Percentiles rank a stretch among this genome's conserved stretches.
phyloP scores from a whole-genome alignment of 2,329 filamentous ascomycete species.

The Zelopaecilomyces penicillatus region DNA sequence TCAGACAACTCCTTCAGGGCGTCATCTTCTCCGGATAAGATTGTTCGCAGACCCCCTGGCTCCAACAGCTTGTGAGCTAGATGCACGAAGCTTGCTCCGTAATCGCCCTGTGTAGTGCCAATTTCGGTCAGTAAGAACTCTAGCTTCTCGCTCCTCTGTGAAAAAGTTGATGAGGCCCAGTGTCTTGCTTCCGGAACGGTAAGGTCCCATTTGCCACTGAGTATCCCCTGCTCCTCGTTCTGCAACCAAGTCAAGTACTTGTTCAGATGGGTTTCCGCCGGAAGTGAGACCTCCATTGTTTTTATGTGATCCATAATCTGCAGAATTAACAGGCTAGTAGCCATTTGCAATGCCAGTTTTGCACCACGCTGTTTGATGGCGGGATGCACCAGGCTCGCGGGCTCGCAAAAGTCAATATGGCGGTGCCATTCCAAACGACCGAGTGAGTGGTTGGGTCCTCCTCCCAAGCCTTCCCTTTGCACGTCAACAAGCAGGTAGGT shows the following conservation, averaged over 20 bases:
- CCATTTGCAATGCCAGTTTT: neutral
- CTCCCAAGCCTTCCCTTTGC: conserved; percentile 18
- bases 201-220: neutral
- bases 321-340: neutral
- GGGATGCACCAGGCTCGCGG: neutral
- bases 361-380: too few species aligned
- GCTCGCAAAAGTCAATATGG: conserved; percentile 3
- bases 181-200: too few species aligned
- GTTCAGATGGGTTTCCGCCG: neutral
- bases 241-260: conserved; percentile 3
- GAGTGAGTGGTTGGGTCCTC: conserved; percentile 20
- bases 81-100: too few species aligned
- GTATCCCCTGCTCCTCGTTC: conserved; percentile 1
- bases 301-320: neutral
- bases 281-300: neutral
- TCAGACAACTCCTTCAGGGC: too few species aligned
- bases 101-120: too few species aligned
- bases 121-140: too few species aligned
- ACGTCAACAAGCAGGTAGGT: conserved; percentile 10
- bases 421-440: conserved; percentile 4
- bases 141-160: too few species aligned
- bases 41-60: too few species aligned
- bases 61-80: too few species aligned
- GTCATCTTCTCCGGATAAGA: too few species aligned
- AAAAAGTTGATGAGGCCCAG: too few species aligned